Evolutionary conservation across 768 basidiomycete genomes (phyloP).

Genomic region (Xerocomellus amylosporus): DNA sequence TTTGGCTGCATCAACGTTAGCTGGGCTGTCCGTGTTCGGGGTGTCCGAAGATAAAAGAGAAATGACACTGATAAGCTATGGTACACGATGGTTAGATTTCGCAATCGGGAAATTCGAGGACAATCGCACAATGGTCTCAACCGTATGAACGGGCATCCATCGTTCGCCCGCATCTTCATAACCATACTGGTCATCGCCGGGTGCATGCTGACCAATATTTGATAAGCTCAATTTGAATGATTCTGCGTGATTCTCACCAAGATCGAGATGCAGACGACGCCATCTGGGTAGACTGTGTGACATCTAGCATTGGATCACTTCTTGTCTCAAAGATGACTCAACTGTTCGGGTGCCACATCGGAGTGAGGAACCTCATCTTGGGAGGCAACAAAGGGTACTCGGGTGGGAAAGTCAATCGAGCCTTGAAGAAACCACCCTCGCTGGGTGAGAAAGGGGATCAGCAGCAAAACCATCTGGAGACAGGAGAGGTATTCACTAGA

Average conservation of each 20-base stretch:
- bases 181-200: conserved; percentile 94
- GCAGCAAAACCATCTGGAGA: neutral
- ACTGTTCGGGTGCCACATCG: conserved; percentile 99
- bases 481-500: conserved; percentile 62
- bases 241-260: conserved; percentile 48
- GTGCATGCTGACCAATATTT: conserved; percentile 65
- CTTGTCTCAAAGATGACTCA: conserved; percentile 28
- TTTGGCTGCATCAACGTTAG: conserved; percentile 95
- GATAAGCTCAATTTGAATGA: conserved; percentile 1
- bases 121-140: conserved; percentile 85
- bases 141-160: conserved; percentile 96
- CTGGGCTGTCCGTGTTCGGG: conserved; percentile 90
- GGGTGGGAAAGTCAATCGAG: conserved; percentile 80
- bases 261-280: conserved; percentile 94
- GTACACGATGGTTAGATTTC: neutral
- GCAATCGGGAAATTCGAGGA: neutral
- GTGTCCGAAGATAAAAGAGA: conserved; percentile 90
- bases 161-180: conserved; percentile 97
- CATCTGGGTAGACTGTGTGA: conserved; percentile 81
- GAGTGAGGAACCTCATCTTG: conserved; percentile 93
- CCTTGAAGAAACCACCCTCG: conserved; percentile 96
- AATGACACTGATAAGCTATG: conserved; percentile 91
- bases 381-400: conserved; percentile 92
- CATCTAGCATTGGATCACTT: neutral
- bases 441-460: conserved; percentile 38